Evolutionary conservation across 2,329 filamentous ascomycete species (phyloP).

Genomic region (Fusarium dimerum): DNA sequence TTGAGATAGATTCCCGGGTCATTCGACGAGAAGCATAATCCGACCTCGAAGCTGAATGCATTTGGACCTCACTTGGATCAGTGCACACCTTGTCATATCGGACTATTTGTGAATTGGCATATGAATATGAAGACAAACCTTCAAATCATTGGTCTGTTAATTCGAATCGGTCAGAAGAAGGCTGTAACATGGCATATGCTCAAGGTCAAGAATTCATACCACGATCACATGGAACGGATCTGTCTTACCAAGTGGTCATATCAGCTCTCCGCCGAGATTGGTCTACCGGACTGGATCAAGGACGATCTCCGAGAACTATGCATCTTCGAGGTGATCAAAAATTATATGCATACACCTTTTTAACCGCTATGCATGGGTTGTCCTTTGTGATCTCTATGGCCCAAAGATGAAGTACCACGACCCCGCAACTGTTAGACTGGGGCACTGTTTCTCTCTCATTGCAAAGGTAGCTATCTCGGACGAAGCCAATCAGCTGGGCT

Average conservation of each 20-base stretch:
- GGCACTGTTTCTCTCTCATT: too few relatives aligned
- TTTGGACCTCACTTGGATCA: neutral
- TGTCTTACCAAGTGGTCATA: neutral
- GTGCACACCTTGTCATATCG: neutral
- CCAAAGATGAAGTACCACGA: neutral
- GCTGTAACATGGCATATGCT: neutral
- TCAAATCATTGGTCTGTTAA: neutral
- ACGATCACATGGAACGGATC: neutral
- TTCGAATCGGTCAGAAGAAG: neutral
- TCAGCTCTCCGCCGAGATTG: conserved; percentile 1
- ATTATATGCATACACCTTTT: neutral
- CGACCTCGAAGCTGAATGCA: neutral
- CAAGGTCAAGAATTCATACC: conserved; percentile 1
- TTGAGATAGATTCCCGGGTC: neutral
- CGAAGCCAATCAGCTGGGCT: too few relatives aligned
- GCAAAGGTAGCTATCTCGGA: too few relatives aligned
- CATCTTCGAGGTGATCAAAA: conserved; percentile 3
- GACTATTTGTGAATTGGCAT: conserved; percentile 2
- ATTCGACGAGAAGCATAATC: neutral
- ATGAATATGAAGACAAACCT: neutral
- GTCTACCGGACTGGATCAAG: neutral
- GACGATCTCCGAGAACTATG: neutral
- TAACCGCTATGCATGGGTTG: conserved; percentile 3
- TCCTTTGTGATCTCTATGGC: neutral
- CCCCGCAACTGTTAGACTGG: too few relatives aligned